A percentile compares a stretch with the other conserved stretches of the same genome.
Conservation (phyloP, 352 stramenopile species). For the Pythium diclinum region DNA sequence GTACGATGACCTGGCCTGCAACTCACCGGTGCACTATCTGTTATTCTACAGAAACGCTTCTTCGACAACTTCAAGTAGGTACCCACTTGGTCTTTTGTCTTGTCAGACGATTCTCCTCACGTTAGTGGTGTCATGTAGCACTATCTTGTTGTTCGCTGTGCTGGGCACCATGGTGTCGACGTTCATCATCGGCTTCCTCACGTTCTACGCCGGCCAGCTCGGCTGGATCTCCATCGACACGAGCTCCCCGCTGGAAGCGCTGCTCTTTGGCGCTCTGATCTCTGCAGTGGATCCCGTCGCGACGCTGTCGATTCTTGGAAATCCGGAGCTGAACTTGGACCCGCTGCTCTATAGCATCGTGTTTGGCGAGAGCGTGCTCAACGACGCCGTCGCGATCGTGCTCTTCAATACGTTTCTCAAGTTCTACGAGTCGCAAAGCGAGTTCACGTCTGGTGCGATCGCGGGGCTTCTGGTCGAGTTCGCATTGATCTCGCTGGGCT, state of each 20-base stretch:
- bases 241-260: conserved; percentile 90
- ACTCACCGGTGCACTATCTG: too few relatives aligned
- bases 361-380: conserved; percentile 97
- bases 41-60: conserved; percentile 88
- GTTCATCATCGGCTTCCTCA: conserved; percentile 94
- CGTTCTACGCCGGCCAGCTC: conserved; percentile 80
- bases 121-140: conserved; percentile 51
- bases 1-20: too few relatives aligned
- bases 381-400: conserved; percentile 97
- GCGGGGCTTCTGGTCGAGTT: conserved; percentile 72
- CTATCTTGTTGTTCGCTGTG: conserved; percentile 94
- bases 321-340: conserved; percentile 89
- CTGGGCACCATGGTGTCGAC: conserved; percentile 95
- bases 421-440: conserved; percentile 75
- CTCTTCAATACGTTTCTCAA: conserved; percentile 96
- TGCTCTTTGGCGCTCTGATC: conserved; percentile 96
- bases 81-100: too few relatives aligned
- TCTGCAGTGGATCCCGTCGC: conserved; percentile 95
- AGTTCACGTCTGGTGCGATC: conserved; percentile 66
- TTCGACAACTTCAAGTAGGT: conserved; percentile 93
- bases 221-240: conserved; percentile 88
- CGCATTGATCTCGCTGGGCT: conserved; percentile 71
- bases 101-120: neutral
- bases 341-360: conserved; percentile 90
- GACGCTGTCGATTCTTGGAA: conserved; percentile 95